Evolutionary conservation across 352 stramenopile species (phyloP), one percentile per base, ranked within the genome.

Genomic region (Peronosclerospora sorghi): DNA sequence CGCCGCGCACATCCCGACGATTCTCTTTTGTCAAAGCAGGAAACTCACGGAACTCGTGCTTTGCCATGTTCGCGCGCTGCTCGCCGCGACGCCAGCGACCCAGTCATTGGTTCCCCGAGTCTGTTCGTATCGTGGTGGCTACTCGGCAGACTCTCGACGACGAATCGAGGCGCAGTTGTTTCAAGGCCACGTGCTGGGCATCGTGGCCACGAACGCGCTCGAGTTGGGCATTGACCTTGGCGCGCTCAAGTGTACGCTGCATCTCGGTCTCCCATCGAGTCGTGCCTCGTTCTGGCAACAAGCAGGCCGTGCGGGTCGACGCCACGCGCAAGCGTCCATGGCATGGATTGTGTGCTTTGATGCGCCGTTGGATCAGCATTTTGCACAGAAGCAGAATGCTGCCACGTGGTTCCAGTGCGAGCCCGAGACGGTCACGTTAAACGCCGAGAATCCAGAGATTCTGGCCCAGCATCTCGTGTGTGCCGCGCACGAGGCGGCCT

Each of bases 151-250:
- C 6, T 80, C 96, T 14, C 70, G 96, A 4, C 74, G 95, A 19
- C 65, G 65, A 8, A 98, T 99, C 43, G 96, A 99, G 65, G 51
- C 79, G 4, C 62, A 79, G n/a, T 67, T 99, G 6, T 99, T 98
- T 58, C 60, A 66, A 41, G 86, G 88, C n/a, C 68, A 97, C 10
- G 70, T 99, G 4, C 59, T 97, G 23, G 95, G 90, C 15, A 92
- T 98, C 6, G 90, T 97, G 9, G 90, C 92, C 0, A 99, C 95
- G 5, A 96, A 91, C 53, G 95, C 96, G 3, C 74, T 99, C 8
- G 96, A 99, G 54, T 65, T 99, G 8, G 96, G 96, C 12, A 96
- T 99, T 38, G 93, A 98, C 51, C 73, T 97, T 13, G 87, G 88
- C 20, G 76, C 79, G 18, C 64, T 99, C 14, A 92, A 98, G 57